Evolutionary conservation across 2,329 filamentous ascomycete genomes (phyloP).

Genomic region (Xylariaceae sp.): DNA sequence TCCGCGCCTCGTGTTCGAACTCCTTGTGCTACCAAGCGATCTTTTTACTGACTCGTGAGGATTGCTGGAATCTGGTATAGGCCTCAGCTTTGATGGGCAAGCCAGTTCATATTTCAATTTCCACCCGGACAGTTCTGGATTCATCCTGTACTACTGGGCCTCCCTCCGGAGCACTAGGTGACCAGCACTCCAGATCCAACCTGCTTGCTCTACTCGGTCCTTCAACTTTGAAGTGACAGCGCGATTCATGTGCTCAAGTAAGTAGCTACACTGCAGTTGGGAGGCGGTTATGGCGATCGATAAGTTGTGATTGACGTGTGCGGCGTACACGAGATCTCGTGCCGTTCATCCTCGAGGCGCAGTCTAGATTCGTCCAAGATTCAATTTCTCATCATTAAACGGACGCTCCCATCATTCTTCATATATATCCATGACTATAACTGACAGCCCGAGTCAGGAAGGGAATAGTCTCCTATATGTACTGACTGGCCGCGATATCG

Average conservation of each 20-base stretch:
- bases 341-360: not conserved
- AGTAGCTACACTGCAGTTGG: too few species aligned
- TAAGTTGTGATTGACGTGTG: not conserved
- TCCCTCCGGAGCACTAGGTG: not conserved
- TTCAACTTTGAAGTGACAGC: not conserved
- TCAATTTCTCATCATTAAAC: not conserved
- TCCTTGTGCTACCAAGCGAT: not conserved
- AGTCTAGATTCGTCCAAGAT: not conserved
- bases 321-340: not conserved
- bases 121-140: not conserved
- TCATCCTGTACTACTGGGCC: not conserved
- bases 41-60: not conserved
- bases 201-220: too few species aligned
- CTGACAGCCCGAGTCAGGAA: not conserved
- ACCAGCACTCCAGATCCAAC: too few species aligned
- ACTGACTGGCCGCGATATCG: too few species aligned
- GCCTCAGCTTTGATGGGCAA: not conserved
- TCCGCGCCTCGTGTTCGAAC: not conserved
- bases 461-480: too few species aligned
- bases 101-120: not conserved
- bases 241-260: not conserved
- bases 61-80: not conserved
- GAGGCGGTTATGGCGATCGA: too few species aligned
- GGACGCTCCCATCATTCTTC: too few species aligned
- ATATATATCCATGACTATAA: not conserved